Conservation (phyloP, 2,329 filamentous ascomycete species). For the Bipolaris victoriae region DNA sequence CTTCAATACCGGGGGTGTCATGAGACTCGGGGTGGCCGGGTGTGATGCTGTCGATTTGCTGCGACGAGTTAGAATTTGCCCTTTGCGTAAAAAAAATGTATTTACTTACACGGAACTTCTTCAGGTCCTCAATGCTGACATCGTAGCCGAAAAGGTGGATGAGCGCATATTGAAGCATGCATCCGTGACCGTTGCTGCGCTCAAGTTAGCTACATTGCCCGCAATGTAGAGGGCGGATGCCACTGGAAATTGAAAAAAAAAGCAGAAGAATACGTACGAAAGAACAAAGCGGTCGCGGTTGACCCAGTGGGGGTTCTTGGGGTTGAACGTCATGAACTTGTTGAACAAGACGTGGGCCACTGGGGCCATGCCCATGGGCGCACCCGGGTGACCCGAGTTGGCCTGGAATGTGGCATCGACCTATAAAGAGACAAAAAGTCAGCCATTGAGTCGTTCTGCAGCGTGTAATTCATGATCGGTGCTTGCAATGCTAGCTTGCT, state of each 20-base stretch:
- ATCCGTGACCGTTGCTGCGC: conserved; percentile 93
- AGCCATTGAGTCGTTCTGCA: conserved; percentile 36
- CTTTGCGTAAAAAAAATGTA: conserved; percentile 56
- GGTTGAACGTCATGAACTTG: conserved; percentile 99
- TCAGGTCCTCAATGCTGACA: conserved; percentile 87
- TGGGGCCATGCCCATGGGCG: conserved; percentile 96
- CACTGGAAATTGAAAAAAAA: background rate
- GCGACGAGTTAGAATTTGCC: conserved; percentile 21
- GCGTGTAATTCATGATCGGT: background rate
- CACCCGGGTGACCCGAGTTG: conserved; percentile 98
- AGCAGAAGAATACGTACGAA: conserved; percentile 71
- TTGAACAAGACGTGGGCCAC: conserved; percentile 97
- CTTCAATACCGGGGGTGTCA: conserved; percentile 95
- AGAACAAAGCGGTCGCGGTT: conserved; percentile 99
- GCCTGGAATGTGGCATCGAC: conserved; percentile 95
- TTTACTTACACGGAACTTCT: conserved; percentile 86
- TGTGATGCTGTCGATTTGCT: conserved; percentile 79
- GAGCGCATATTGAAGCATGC: conserved; percentile 99
- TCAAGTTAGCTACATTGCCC: background rate
- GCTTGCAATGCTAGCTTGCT: conserved; percentile 10
- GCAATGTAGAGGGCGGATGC: background rate
- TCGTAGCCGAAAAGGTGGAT: conserved; percentile 95
- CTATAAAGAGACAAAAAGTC: conserved; percentile 57
- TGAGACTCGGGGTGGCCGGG: conserved; percentile 96
- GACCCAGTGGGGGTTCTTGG: conserved; percentile 95